Base-by-base conservation (phyloP, 2,329 filamentous ascomycete species). In the Didymella lethalis region DNA sequence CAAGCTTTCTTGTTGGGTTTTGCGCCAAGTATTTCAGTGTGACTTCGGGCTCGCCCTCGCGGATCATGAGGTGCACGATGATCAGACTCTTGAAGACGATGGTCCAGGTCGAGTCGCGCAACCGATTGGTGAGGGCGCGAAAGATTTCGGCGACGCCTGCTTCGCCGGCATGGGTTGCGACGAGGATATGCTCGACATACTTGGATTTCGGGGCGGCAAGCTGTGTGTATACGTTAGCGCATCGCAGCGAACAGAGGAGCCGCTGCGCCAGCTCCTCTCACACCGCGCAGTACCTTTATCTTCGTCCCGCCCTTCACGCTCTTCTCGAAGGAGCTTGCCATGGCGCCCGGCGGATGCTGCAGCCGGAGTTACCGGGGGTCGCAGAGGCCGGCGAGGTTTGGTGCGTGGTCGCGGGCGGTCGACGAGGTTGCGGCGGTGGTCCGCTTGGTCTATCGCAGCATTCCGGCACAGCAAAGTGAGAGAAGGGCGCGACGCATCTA, bases 31-130 rank as follows among this genome's bases (percentile, higher is more conserved):
- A 97, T 62, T 88, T 85, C 65, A 99, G 83, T 2, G 95, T 97
- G 48, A 93, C 90, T 75, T 98, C 92, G 32, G 90, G 88, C 64
- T 93, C 90, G 53, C 95, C 95, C 80, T 99, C 95, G 67, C 95
- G 88, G 75, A 99, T 95, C 95, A 99, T 98, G 62, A 98, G 82
- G 77, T 99, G 95, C 46, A 96, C 88, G 48, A 96, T 95, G 70
- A 98, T 97, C 67, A 99, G 83, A 70, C 92, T 90, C 83, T 99
- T 99, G 88, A 97, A 97, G 65, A 97, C 94, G 57, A 98, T 93
- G n/a, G 95, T 99, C 95, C 95, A 99, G 83, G 95, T 97, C 67
- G 94, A 94, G 77, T 99, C 95, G 75, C 93, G 90, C 66, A 99
- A 80, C 51, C 95, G 88, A 76, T 92, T 88, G 75, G 96, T 93